Conservation (phyloP, 352 stramenopile species). For the Thraustochytrium sp. region DNA sequence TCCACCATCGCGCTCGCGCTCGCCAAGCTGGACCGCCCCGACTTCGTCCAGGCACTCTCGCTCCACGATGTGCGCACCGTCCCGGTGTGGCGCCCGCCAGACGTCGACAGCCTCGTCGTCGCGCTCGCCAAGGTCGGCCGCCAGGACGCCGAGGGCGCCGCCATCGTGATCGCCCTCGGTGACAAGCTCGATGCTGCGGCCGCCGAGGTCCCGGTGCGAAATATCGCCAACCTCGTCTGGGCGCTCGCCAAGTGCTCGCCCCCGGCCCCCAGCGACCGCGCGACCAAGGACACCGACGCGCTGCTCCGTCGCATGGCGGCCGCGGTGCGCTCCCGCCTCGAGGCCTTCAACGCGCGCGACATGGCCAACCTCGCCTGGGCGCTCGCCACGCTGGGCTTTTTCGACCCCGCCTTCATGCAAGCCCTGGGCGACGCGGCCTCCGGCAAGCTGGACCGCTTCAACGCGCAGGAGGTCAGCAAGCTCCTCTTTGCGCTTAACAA, state of each 20-base stretch:
- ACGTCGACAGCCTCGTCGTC: not conserved
- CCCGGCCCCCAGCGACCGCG: not conserved
- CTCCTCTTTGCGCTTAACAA: slow-evolving; percentile 39
- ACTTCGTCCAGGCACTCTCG: not conserved
- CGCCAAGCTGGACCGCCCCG: not conserved
- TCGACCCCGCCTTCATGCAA: not conserved
- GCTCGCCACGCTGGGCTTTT: not conserved
- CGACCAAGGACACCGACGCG: not conserved
- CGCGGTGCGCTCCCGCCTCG: not conserved
- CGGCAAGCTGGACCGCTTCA: not conserved
- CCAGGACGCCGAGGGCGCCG: not conserved
- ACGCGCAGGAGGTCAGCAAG: slow-evolving; percentile 36
- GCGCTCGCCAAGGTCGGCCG: not conserved
- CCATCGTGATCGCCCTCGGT: not conserved
- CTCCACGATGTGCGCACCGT: not conserved
- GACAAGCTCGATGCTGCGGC: not conserved
- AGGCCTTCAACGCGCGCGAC: slow-evolving; percentile 4
- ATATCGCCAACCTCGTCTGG: slow-evolving; percentile 1
- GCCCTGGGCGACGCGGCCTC: not conserved
- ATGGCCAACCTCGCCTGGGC: slow-evolving; percentile 22
- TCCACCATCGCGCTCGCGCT: not conserved
- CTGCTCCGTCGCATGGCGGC: not conserved
- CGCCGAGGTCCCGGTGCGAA: not conserved
- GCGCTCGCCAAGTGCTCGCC: not conserved
- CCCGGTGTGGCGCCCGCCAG: not conserved